phyloP scores from a whole-genome alignment of 148 eudicot species.

The Vaccinium corymbosum region DNA sequence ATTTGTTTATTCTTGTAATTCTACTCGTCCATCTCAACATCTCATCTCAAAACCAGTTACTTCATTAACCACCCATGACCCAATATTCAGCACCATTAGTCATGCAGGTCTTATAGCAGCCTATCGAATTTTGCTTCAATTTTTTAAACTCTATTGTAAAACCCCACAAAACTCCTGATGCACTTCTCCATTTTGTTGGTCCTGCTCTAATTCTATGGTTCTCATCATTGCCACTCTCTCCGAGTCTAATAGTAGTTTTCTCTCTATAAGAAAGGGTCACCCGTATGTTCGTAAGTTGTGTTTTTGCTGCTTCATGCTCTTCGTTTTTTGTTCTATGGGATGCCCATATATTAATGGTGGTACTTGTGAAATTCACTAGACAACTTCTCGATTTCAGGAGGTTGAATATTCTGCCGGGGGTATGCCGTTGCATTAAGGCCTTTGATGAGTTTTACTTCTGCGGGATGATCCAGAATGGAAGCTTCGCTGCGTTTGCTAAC shows the following conservation, averaged over 20 bases:
- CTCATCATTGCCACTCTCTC: not conserved
- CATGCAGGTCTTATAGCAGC: not conserved
- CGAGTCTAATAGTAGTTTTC: not conserved
- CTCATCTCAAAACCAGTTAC: not conserved
- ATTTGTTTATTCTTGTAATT: too few species aligned
- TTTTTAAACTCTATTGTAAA: too few species aligned
- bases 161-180: not conserved
- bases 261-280: not conserved
- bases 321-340: not conserved
- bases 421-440: conserved; percentile 34
- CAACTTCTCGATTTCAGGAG: conserved; percentile 42
- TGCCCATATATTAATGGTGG: not conserved
- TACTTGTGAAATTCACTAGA: not conserved
- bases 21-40: not conserved
- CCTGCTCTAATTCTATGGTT: not conserved
- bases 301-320: not conserved
- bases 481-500: not conserved
- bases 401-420: conserved; percentile 93
- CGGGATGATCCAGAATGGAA: not conserved
- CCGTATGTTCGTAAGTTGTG: not conserved
- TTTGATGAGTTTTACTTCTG: not conserved
- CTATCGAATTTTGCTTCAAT: not conserved
- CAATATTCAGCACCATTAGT: not conserved
- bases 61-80: not conserved
- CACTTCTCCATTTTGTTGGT: not conserved